Conservation (phyloP, 2,329 filamentous ascomycete genomes). For the Pseudomassariella vexata region DNA sequence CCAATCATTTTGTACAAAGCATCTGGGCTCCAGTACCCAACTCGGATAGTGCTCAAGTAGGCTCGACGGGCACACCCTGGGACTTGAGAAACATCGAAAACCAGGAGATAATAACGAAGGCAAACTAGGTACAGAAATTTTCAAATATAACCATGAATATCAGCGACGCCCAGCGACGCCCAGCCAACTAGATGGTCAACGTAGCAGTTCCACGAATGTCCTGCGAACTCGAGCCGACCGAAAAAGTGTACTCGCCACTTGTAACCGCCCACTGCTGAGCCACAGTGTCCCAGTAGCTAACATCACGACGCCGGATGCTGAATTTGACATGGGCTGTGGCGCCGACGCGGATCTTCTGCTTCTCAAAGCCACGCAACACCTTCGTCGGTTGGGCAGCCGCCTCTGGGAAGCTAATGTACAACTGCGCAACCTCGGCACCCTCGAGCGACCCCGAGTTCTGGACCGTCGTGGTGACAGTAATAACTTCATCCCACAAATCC, state of each 20-base stretch:
- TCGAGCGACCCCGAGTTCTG: conserved; percentile 57
- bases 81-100: too few relatives aligned
- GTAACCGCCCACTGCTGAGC: conserved; percentile 55
- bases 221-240: conserved; percentile 1
- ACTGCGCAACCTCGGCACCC: conserved; percentile 63
- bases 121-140: too few relatives aligned
- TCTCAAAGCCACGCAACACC: conserved; percentile 59
- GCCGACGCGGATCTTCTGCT: conserved; percentile 44
- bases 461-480: conserved; percentile 52
- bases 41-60: too few relatives aligned
- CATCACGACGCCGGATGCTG: conserved; percentile 50
- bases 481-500: conserved; percentile 39
- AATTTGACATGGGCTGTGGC: conserved; percentile 43
- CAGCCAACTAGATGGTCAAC: conserved; percentile 5
- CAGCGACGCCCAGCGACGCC: too few relatives aligned
- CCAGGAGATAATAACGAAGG: too few relatives aligned
- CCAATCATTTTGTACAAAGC: too few relatives aligned
- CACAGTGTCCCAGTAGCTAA: conserved; percentile 58
- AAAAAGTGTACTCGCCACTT: conserved; percentile 18
- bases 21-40: too few relatives aligned
- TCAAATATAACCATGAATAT: too few relatives aligned
- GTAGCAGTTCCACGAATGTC: conserved; percentile 3
- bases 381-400: conserved; percentile 32
- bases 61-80: too few relatives aligned
- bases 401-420: conserved; percentile 43